Base-by-base conservation (phyloP, 768 basidiomycete genomes). In the Boletus rufocinnamomeus region DNA sequence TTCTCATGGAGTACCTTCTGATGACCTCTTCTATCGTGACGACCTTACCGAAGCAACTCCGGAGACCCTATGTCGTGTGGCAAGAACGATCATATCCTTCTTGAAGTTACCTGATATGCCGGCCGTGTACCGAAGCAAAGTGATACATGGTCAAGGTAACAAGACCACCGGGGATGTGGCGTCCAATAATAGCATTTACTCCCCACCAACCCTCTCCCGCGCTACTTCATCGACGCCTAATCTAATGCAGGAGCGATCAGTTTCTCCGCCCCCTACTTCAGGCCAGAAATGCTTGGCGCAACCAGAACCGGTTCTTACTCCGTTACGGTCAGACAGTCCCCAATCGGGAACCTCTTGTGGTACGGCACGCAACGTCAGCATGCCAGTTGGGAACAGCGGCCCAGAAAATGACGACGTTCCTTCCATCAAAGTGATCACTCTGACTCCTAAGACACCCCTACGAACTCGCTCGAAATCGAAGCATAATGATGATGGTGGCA, bases 31-130 rank as follows among this genome's bases (percentile, higher is more conserved):
- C 68, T 78, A 81, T 45, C 79, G 79, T 4, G 86, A 89, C 65
- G 89, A 91, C 69, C 77, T 92, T 49, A 80, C 83, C 25, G 83
- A 87, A 65, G 79, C 76, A 28, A 80, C 82, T 13, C 74, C 80
- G 41, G 85, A 89, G 60, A 78, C 82, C 13, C 77, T 91, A 27
- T 84, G 82, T 43, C 83, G 89, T 54, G 91, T 94, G 37, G 91
- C 91, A 30, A 75, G 76, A 52, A 87, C 88, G n/a, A 82, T 94
- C 49, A 77, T 89, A 45, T 81, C 87, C 17, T 76, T 94, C 28
- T 79, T 88, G 52, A 80, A 82, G 66, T 77, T 83, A 56, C 84
- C 82, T 54, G 89, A 90, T 62, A 72, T 77, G 19, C 82, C 82
- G 30, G 61, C 72, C n/a, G 66, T 76, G 19, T 77, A 78, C 30